phyloP scores from a whole-genome alignment of 176 grass and related monocot species.

The Alloteropsis semialata region DNA sequence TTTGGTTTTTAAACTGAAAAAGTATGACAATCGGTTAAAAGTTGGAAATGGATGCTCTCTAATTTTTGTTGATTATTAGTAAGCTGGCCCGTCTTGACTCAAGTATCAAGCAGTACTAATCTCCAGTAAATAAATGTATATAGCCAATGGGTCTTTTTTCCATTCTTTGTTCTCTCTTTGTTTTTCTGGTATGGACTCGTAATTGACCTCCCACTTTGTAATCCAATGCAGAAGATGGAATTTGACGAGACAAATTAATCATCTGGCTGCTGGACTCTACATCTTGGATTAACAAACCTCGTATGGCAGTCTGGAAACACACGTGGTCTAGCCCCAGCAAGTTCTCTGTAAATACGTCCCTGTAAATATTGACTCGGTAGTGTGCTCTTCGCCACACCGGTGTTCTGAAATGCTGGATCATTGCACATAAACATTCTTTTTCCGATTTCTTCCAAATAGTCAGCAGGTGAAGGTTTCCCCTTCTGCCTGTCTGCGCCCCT shows the following conservation, averaged over 20 bases:
- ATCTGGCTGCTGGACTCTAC: not conserved
- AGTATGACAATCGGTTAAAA: not conserved
- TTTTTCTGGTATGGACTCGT: not conserved
- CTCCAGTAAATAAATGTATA: not conserved
- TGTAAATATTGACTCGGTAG: conserved; percentile 36
- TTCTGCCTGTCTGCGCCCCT: not conserved
- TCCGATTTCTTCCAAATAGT: conserved; percentile 10
- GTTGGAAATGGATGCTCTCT: not conserved
- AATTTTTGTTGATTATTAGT: not conserved
- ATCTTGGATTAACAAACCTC: conserved; percentile 18
- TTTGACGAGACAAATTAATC: conserved; percentile 45
- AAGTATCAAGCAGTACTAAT: not conserved
- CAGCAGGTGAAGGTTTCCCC: not conserved
- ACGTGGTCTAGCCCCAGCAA: not conserved
- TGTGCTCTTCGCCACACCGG: not conserved
- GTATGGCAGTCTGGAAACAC: conserved; percentile 21
- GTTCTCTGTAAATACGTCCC: conserved; percentile 40
- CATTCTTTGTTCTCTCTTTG: not conserved
- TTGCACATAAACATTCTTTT: conserved; percentile 45
- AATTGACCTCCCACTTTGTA: not conserved
- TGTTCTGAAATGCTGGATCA: conserved; percentile 26
- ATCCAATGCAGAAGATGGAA: conserved; percentile 49
- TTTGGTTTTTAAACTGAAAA: not conserved
- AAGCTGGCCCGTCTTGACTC: not conserved
- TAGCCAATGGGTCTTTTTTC: not conserved